Base-by-base conservation (phyloP, 2,329 filamentous ascomycete genomes). In the Trichoderma guizhouense region DNA sequence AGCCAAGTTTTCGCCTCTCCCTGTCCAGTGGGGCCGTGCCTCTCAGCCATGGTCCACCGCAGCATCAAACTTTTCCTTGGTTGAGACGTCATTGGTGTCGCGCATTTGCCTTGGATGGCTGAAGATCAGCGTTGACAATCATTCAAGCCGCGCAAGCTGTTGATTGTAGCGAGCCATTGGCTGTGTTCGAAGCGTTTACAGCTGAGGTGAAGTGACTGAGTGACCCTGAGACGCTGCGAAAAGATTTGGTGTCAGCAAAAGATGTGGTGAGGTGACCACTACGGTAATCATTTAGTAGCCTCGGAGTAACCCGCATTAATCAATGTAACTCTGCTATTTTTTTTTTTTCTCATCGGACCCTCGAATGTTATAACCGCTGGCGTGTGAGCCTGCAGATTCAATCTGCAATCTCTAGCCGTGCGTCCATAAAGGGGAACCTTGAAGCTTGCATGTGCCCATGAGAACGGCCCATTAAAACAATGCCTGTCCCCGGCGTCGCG, bases 1-100 rank as follows among this genome's bases (percentile, higher is more conserved):
- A 70, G 58, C 68, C 60, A 70, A 70, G 68, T 70, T 70, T 70
- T 70, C 55, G 55, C 43, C 32, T 30, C 36, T 34, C 26, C 66
- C 32, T 63, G 68, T 57, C 28, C 26, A 28, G 55, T 34, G 66
- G 68, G 68, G 60, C 58, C 47, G 30, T 15, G 68, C 57, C 47
- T 60, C 65, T 60, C 66, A 60, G 34, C 66, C 36, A 34, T 36
- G 66, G 21, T 69, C 66, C 66, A 69, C 66, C 55, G 28, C 51
- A 53, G 47, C 43, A 53, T 55, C 67, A 63, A 30, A 55, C 26
- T 47, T 68, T 68, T 68, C 26, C 12, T 18, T n/a, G 26, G 34
- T 32, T 47, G 9, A 34, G 26, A 60, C 69, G 69, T 71, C 69
- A 71, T 66, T 60, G 61, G 69, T 55, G 69, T 71, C 36, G 43